phyloP scores from a whole-genome alignment of 805 yeast genomes.

The Lipomyces chichibuensis region DNA sequence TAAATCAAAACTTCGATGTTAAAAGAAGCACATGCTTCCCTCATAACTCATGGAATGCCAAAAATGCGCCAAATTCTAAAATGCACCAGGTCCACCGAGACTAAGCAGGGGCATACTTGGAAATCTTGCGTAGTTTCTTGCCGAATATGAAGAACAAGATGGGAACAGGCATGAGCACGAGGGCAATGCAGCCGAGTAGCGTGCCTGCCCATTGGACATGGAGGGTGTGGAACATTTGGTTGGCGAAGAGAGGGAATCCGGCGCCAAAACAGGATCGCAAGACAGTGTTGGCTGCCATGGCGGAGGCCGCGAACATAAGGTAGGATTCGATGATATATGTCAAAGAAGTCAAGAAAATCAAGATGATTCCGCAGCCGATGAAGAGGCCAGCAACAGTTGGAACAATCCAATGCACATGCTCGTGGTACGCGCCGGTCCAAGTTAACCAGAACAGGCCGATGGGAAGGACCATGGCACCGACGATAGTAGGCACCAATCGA shows the following conservation, averaged over 20 bases:
- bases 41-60: background rate
- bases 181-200: slow-evolving; percentile 63
- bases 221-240: slow-evolving; percentile 68
- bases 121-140: slow-evolving; percentile 40
- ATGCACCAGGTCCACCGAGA: background rate
- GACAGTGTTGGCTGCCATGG: slow-evolving; percentile 72
- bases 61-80: background rate
- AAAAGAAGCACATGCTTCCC: background rate
- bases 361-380: slow-evolving; percentile 64
- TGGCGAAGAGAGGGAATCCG: slow-evolving; percentile 71
- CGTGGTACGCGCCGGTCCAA: slow-evolving; percentile 81
- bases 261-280: slow-evolving; percentile 71
- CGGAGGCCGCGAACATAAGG: slow-evolving; percentile 70
- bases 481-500: slow-evolving; percentile 74
- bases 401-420: slow-evolving; percentile 72
- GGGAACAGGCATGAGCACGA: slow-evolving; percentile 67
- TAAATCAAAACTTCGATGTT: background rate
- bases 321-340: slow-evolving; percentile 73
- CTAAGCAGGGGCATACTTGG: slow-evolving; percentile 28
- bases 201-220: slow-evolving; percentile 82
- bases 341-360: slow-evolving; percentile 64
- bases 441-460: slow-evolving; percentile 83
- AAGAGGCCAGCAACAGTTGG: slow-evolving; percentile 65
- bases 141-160: slow-evolving; percentile 65
- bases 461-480: slow-evolving; percentile 71